Evolutionary conservation across 2,329 filamentous ascomycete genomes (phyloP).

Genomic region (Venturia oleaginea): DNA sequence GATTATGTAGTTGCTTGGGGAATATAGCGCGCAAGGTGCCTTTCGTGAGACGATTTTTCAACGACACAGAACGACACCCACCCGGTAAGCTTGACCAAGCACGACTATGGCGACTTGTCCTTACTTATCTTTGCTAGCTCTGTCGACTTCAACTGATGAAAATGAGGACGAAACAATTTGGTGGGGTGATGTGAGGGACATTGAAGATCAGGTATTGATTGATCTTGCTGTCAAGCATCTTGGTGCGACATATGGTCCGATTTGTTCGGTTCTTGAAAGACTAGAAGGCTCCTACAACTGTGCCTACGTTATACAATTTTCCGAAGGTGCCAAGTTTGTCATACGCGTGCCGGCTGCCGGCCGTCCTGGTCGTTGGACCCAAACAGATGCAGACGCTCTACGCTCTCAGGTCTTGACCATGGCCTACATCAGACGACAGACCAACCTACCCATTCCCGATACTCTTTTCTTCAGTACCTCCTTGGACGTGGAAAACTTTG

Average conservation of each 20-base stretch:
- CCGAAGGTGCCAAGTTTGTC: constrained; percentile 4
- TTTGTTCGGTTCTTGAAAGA: constrained; percentile 1
- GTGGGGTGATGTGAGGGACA: neutral
- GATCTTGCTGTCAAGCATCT: constrained; percentile 5
- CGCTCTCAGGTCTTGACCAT: constrained; percentile 8
- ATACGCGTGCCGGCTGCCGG: neutral
- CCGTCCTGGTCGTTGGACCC: neutral
- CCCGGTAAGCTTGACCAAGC: neutral
- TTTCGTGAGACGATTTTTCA: neutral
- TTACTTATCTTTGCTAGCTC: neutral
- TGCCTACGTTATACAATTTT: constrained; percentile 6
- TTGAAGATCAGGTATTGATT: neutral
- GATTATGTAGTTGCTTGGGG: neutral
- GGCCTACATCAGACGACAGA: constrained; percentile 9
- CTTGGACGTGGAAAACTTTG: constrained; percentile 2
- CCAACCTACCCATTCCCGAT: constrained; percentile 10
- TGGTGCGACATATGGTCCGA: neutral
- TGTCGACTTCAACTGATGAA: neutral
- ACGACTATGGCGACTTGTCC: neutral
- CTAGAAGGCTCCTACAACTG: neutral
- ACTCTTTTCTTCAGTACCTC: constrained; percentile 6
- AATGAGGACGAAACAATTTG: neutral
- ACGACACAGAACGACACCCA: neutral
- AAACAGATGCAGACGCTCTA: constrained; percentile 4
- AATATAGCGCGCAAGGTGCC: neutral